Evolutionary conservation across 768 basidiomycete genomes (phyloP).

Genomic region (Kwoniella sp.): DNA sequence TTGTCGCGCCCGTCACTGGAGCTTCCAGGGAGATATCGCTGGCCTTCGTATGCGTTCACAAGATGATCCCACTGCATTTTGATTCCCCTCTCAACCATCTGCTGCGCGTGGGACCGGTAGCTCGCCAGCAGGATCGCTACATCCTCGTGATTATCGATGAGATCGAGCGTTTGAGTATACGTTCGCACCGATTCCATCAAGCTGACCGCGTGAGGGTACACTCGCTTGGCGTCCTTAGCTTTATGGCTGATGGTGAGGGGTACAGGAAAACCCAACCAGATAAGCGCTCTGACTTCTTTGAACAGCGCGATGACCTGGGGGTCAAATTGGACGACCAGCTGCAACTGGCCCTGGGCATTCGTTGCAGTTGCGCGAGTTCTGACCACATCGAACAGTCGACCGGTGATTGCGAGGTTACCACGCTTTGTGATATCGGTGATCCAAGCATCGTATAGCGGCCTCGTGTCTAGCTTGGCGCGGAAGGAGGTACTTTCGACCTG

Average conservation of each 20-base stretch:
- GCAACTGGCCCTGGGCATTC: conserved; percentile 54
- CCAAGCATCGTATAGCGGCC: conserved; percentile 94
- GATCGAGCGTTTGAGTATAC: conserved; percentile 88
- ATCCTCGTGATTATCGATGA: conserved; percentile 83
- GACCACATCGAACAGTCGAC: conserved; percentile 82
- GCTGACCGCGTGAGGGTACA: conserved; percentile 91
- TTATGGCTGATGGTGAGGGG: conserved; percentile 91
- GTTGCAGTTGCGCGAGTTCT: conserved; percentile 42
- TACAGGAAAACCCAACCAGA: conserved; percentile 94
- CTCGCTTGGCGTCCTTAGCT: conserved; percentile 97
- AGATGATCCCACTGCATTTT: conserved; percentile 94
- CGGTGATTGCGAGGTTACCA: conserved; percentile 58
- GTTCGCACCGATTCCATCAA: conserved; percentile 97
- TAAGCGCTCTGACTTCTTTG: conserved; percentile 92
- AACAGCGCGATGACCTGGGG: conserved; percentile 90
- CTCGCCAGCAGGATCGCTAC: conserved; percentile 94
- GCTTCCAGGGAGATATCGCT: conserved; percentile 61
- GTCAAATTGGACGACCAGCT: conserved; percentile 94
- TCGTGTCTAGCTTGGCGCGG: conserved; percentile 91
- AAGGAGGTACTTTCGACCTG: conserved; percentile 87
- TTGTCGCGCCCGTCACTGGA: conserved; percentile 75
- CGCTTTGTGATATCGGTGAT: conserved; percentile 88
- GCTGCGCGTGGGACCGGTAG: conserved; percentile 84
- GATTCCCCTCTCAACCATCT: conserved; percentile 92
- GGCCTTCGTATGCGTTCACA: conserved; percentile 85